Percentiles rank a stretch among this genome's conserved stretches.
phyloP scores from a whole-genome alignment of 1,284 basidiomycete species.

The Tilletia indica region DNA sequence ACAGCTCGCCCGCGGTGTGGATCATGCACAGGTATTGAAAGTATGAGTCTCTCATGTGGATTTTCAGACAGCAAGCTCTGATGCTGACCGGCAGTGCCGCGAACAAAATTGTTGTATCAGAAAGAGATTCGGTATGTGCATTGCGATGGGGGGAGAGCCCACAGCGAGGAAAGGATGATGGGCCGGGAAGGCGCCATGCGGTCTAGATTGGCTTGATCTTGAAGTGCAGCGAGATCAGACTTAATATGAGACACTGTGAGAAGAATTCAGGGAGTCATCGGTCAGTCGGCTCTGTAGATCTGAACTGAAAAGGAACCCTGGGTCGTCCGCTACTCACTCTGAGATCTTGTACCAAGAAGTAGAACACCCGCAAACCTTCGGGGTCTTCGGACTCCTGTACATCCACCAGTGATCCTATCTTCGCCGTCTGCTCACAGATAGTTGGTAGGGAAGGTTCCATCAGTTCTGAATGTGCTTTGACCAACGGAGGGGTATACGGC shows the following conservation, averaged over 20 bases:
- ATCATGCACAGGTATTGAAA: too few species aligned
- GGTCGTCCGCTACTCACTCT: slow-evolving; percentile 65
- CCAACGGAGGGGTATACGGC: background rate
- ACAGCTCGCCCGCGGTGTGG: too few species aligned
- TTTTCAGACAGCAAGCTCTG: too few species aligned
- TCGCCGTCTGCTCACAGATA: slow-evolving; percentile 72
- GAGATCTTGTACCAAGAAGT: slow-evolving; percentile 95
- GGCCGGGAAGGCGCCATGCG: background rate
- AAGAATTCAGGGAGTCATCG: background rate
- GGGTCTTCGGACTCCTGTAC: slow-evolving; percentile 97
- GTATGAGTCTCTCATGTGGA: too few species aligned
- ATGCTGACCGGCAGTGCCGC: too few species aligned
- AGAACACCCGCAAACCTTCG: slow-evolving; percentile 95
- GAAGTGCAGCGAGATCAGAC: slow-evolving; percentile 95
- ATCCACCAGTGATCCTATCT: slow-evolving; percentile 93
- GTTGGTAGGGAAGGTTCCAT: background rate
- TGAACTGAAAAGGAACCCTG: background rate
- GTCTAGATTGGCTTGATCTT: slow-evolving; percentile 94
- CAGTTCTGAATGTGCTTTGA: background rate
- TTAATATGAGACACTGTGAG: slow-evolving; percentile 87
- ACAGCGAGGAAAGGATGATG: background rate
- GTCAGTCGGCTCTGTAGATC: background rate
- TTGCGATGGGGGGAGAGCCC: background rate
- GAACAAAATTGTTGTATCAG: too few species aligned
- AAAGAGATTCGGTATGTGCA: too few species aligned